phyloP scores from a whole-genome alignment of 306 rosid genomes.

The Chamaecrista fasciculata region DNA sequence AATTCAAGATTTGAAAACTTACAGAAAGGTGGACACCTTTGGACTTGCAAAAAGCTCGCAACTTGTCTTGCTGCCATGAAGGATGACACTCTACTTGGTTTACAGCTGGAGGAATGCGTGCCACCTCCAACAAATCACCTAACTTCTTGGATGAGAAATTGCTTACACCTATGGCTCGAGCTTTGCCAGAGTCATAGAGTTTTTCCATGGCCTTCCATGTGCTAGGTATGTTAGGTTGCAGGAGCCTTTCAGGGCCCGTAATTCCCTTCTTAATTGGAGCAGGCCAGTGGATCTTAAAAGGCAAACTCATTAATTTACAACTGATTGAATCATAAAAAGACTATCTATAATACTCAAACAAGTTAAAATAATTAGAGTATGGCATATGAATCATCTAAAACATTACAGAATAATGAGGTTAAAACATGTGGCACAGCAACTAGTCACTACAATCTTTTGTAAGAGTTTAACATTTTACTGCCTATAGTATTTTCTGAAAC shows the following conservation, averaged over 20 bases:
- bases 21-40: constrained; percentile 65
- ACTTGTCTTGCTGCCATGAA: constrained; percentile 56
- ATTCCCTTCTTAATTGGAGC: constrained; percentile 49
- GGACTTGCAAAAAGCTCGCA: constrained; percentile 51
- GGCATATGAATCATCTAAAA: no score
- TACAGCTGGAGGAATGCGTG: constrained; percentile 64
- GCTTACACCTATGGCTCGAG: constrained; percentile 68
- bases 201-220: constrained; percentile 81
- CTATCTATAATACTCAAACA: background rate
- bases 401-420: background rate
- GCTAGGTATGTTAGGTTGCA: constrained; percentile 38
- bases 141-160: constrained; percentile 68
- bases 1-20: constrained; percentile 36
- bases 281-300: constrained; percentile 73
- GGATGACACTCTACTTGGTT: constrained; percentile 74
- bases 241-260: constrained; percentile 44
- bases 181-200: constrained; percentile 56
- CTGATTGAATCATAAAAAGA: constrained; percentile 11
- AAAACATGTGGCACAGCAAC: background rate
- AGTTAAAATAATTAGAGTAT: background rate
- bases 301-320: constrained; percentile 22
- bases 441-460: background rate
- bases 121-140: constrained; percentile 43
- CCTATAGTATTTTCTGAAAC: no score
- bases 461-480: no score